These are phyloP conservation scores for Trichothecium sympodiale DNA, from an alignment of 2,329 filamentous ascomycete genomes.

Conservation along the genomic window DNA sequence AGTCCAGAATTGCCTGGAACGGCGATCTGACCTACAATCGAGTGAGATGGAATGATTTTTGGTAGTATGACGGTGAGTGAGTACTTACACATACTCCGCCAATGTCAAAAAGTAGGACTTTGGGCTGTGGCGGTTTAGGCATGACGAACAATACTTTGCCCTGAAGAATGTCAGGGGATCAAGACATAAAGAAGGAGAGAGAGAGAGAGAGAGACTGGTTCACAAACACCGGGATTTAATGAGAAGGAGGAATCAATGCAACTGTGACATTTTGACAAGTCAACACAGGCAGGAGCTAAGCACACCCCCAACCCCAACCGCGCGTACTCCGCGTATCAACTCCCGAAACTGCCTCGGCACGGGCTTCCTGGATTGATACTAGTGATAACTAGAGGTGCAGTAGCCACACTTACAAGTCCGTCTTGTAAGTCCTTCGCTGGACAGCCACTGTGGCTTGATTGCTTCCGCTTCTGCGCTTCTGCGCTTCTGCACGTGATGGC, in stretches of 20 bases:
- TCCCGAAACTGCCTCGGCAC: no score
- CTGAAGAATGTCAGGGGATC: no score
- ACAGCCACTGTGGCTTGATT: no score
- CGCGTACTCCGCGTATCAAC: no score
- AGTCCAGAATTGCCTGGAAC: conserved; percentile 86
- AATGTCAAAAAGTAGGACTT: conserved; percentile 84
- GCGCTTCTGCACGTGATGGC: conserved; percentile 14
- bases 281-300: conserved; percentile 8
- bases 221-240: not conserved
- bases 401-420: no score
- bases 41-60: not conserved
- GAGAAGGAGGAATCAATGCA: not conserved
- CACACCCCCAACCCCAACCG: no score
- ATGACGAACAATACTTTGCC: not conserved
- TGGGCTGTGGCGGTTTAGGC: conserved; percentile 39
- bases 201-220: no score
- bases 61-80: not conserved
- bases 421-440: no score
- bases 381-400: no score
- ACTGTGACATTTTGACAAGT: conserved; percentile 7
- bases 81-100: conserved; percentile 87
- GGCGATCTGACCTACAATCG: conserved; percentile 66
- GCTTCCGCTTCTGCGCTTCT: no score
- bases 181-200: no score
- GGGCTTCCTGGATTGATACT: no score